Evolutionary conservation across 2,329 filamentous ascomycete species (phyloP).

Genomic region (Penicillium psychrosexuale): DNA sequence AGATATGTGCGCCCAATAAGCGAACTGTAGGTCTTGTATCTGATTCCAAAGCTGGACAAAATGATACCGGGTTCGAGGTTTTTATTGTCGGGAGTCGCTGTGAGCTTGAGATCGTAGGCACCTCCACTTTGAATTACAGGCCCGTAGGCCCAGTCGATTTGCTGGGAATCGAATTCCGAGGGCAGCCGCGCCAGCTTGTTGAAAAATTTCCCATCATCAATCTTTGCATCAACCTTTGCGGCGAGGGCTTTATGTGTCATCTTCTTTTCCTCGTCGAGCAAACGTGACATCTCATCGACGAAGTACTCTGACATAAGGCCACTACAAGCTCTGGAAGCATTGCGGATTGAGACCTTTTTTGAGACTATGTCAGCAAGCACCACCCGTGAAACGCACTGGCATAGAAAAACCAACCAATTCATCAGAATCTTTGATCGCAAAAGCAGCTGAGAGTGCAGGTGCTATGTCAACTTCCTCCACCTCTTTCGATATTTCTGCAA

Average conservation of each 20-base stretch:
- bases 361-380: constrained; percentile 9
- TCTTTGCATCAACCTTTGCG: constrained; percentile 84
- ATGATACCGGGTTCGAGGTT: constrained; percentile 89
- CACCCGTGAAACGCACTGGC: not conserved
- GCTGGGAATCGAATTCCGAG: constrained; percentile 77
- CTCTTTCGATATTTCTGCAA: constrained; percentile 74
- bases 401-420: constrained; percentile 61
- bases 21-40: constrained; percentile 95
- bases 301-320: constrained; percentile 95
- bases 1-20: constrained; percentile 90
- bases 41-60: constrained; percentile 82
- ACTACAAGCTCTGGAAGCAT: constrained; percentile 88
- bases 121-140: constrained; percentile 93
- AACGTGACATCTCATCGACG: constrained; percentile 94
- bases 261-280: constrained; percentile 95
- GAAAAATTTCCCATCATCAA: constrained; percentile 94
- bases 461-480: constrained; percentile 85
- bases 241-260: constrained; percentile 84
- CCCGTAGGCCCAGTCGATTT: constrained; percentile 91
- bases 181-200: constrained; percentile 78
- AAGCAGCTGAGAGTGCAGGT: constrained; percentile 75
- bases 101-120: constrained; percentile 85
- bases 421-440: constrained; percentile 91
- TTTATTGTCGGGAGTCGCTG: constrained; percentile 74
- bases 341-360: constrained; percentile 78